A percentile compares a stretch with the other conserved stretches of the same genome.
These are phyloP conservation scores for Cyathus striatus DNA, from an alignment of 768 basidiomycete species.

Conservation along the genomic window DNA sequence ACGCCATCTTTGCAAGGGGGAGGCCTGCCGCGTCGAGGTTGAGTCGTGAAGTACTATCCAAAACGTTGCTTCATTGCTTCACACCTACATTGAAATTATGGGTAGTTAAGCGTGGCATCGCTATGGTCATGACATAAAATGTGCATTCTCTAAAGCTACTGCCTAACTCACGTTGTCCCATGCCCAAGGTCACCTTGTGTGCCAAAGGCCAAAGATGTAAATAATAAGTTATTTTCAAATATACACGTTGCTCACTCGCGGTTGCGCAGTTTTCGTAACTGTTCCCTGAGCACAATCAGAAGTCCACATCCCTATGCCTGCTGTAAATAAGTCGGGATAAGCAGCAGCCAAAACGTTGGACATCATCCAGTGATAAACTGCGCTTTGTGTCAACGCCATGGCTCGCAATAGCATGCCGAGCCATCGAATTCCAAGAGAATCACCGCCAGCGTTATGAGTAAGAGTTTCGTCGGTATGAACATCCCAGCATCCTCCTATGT, in stretches of 20 bases:
- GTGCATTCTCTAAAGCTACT: not conserved
- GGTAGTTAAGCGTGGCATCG: constrained; percentile 44
- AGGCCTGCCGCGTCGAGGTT: constrained; percentile 31
- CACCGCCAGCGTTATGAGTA: constrained; percentile 50
- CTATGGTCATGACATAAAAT: constrained; percentile 14
- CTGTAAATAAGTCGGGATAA: constrained; percentile 50
- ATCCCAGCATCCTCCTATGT: constrained; percentile 47
- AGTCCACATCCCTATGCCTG: constrained; percentile 44
- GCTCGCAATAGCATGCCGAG: too few relatives aligned
- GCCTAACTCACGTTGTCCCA: constrained; percentile 8
- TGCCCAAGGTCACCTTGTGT: constrained; percentile 51
- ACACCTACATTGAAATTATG: constrained; percentile 47
- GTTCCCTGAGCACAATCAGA: constrained; percentile 53
- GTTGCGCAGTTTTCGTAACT: constrained; percentile 43
- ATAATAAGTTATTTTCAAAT: too few relatives aligned
- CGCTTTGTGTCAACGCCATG: constrained; percentile 40
- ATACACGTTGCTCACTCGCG: constrained; percentile 38
- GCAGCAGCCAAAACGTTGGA: constrained; percentile 49
- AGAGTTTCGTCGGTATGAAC: constrained; percentile 44
- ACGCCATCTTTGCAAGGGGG: constrained; percentile 39
- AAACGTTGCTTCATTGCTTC: constrained; percentile 54
- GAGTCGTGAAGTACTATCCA: constrained; percentile 38
- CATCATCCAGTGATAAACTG: constrained; percentile 54
- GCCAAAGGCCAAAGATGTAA: constrained; percentile 42
- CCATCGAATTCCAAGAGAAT: constrained; percentile 50